Percentiles rank a stretch among this genome's conserved stretches.
Conservation (phyloP, 345 rosid genomes). For the Murraya koenigii region DNA sequence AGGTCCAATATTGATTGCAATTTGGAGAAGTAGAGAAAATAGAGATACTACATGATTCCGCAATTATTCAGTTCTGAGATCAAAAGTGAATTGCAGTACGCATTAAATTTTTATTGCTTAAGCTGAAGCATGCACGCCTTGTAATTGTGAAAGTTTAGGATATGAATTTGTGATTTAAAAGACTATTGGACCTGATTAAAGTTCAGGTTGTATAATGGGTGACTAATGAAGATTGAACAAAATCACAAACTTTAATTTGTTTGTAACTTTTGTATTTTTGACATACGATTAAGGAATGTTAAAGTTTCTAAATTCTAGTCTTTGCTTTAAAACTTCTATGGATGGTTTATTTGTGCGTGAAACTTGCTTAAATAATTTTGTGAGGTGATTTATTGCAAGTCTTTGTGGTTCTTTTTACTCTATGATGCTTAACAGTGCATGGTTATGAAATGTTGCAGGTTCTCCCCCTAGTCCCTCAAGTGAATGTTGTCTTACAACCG, state of each 20-base stretch:
- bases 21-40: background rate
- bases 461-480: slow-evolving; percentile 82
- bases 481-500: slow-evolving; percentile 53
- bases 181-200: background rate
- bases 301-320: background rate
- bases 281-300: background rate
- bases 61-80: background rate
- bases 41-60: background rate
- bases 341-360: background rate
- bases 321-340: background rate
- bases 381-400: background rate
- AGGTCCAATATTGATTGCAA: background rate
- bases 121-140: background rate
- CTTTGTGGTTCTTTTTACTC: background rate
- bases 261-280: background rate
- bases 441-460: slow-evolving; percentile 35
- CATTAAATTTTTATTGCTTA: background rate
- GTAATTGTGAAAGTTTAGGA: background rate
- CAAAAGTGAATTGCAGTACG: background rate
- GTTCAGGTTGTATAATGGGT: background rate
- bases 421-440: background rate
- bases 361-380: background rate
- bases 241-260: background rate
- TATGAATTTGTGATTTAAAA: background rate
- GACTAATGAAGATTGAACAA: background rate